phyloP scores from a whole-genome alignment of 768 basidiomycete genomes.

The Cystobasidium ongulense region DNA sequence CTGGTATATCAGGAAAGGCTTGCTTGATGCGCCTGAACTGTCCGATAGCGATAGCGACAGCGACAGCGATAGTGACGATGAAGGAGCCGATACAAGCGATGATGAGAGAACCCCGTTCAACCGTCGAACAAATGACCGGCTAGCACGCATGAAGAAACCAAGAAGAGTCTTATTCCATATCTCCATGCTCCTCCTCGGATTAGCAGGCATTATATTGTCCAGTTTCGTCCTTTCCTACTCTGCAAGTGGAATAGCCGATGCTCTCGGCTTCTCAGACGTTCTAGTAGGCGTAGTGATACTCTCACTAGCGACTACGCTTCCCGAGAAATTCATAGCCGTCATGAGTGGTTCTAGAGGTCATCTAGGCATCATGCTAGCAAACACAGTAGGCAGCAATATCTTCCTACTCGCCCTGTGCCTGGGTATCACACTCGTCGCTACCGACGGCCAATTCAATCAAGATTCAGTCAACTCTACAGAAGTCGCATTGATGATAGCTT shows the following conservation, averaged over 20 bases:
- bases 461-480: constrained; percentile 2
- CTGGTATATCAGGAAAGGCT: constrained; percentile 35
- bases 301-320: constrained; percentile 39
- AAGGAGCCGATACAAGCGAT: background rate
- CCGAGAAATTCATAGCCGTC: constrained; percentile 41
- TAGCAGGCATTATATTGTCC: constrained; percentile 11
- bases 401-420: constrained; percentile 39
- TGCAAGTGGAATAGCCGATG: constrained; percentile 21
- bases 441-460: background rate
- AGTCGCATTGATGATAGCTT: constrained; percentile 2
- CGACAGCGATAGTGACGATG: constrained; percentile 28
- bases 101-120: constrained; percentile 12
- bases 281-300: constrained; percentile 37
- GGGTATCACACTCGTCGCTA: constrained; percentile 29
- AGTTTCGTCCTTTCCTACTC: constrained; percentile 32
- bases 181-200: constrained; percentile 11
- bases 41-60: constrained; percentile 33
- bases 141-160: background rate
- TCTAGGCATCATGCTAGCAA: constrained; percentile 37
- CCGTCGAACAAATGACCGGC: background rate
- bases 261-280: constrained; percentile 35
- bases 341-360: constrained; percentile 35
- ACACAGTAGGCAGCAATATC: constrained; percentile 38
- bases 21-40: constrained; percentile 35
- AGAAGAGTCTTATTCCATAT: background rate